Evolutionary conservation across 225 moss, liverwort and hornwort species (phyloP).

Genomic region (Marchantia polymorpha): DNA sequence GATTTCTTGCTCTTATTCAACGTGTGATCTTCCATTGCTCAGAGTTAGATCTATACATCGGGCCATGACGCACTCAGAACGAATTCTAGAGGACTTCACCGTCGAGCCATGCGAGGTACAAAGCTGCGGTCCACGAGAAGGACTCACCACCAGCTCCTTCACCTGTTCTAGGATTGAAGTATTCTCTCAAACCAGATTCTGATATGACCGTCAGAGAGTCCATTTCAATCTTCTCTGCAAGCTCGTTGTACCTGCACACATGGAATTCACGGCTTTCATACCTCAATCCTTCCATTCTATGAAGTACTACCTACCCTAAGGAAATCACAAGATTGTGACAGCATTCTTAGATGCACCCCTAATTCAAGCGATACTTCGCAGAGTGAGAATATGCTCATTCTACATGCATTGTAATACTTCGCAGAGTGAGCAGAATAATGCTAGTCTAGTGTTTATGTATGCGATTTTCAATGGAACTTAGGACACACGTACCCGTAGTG

Average conservation of each 20-base stretch:
- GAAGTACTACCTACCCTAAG: background rate
- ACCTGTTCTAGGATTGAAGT: constrained; percentile 3
- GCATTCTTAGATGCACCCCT: too few relatives aligned
- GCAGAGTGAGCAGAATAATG: background rate
- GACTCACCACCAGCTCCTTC: constrained; percentile 7
- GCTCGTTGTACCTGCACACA: constrained; percentile 10
- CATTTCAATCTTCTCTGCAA: background rate
- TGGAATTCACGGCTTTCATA: background rate
- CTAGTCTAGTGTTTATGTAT: background rate
- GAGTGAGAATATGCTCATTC: background rate
- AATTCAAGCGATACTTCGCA: background rate
- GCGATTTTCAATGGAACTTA: background rate
- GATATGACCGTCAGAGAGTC: background rate
- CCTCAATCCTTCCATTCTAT: background rate
- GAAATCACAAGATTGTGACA: background rate
- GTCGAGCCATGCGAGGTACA: constrained; percentile 4
- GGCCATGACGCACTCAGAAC: too few relatives aligned
- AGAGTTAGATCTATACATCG: too few relatives aligned
- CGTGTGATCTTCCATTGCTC: too few relatives aligned
- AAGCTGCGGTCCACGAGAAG: constrained; percentile 9
- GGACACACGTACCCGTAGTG: constrained; percentile 30
- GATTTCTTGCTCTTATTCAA: too few relatives aligned
- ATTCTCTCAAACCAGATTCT: constrained; percentile 2
- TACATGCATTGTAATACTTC: background rate
- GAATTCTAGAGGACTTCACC: background rate